Base-by-base conservation (phyloP, 2,329 filamentous ascomycete species). In the Fusarium illudens region DNA sequence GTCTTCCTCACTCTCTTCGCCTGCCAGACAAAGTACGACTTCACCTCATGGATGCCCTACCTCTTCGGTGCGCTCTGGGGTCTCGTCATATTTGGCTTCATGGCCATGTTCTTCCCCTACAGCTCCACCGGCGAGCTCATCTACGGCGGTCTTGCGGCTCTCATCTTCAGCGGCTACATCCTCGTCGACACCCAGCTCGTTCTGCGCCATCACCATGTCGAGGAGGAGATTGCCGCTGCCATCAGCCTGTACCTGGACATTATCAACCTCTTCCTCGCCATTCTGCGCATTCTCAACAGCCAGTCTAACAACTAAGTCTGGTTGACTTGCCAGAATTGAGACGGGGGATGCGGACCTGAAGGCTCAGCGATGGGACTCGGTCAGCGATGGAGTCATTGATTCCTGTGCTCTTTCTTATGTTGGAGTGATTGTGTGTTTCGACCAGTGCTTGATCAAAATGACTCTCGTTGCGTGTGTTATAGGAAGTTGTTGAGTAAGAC, bases 1-100 rank as follows among this genome's bases (percentile, higher is more conserved):
- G 83, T 93, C 73, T 89, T 92, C 75, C 87, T 94, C 53, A 93
- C 91, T 1, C 80, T 94, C 44, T 98, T 99, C 79, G 96, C 96
- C 51, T 97, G 94, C 87, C 96, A 99, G 84, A 92, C 92, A 69
- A 97, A 96, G 79, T 99, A 99, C 78, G 96, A 99, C 84, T 99
- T 99, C 79, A 98, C 95, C 2, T 91, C 89, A 68, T 99, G 96
- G 95, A 92, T 95, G 84, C 95, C 96, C 17, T 98, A 97, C 78
- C 88, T 98, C 4, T 96, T 96, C 75, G 94, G 94, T 61, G 90
- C 86, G 0, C 86, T 99, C 17, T 98, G 96, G 96, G 90, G 92
- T 7, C 82, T 97, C 62, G 86, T 99, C 67, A 84, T 99, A 37
- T 97, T 98, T 77, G 92, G 96, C 52, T 96, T 99, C 84, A 94